phyloP scores from a whole-genome alignment of 768 basidiomycete genomes.

The Phaeolepiota aurea region DNA sequence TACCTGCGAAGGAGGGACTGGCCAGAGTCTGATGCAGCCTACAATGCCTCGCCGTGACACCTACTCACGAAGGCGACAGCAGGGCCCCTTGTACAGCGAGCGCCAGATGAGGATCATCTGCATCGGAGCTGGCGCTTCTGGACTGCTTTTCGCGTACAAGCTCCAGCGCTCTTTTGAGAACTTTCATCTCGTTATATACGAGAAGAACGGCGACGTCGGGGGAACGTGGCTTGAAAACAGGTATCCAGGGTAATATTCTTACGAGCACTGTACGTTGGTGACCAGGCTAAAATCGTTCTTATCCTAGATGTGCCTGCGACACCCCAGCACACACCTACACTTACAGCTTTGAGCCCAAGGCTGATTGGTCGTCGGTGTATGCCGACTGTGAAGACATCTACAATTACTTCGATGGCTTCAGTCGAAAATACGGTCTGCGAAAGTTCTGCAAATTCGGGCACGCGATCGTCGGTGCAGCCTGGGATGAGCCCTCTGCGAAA shows the following conservation, averaged over 20 bases:
- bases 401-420: slow-evolving; percentile 19
- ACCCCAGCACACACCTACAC: slow-evolving; percentile 22
- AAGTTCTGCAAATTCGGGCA: slow-evolving; percentile 22
- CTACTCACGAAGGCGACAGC: no score
- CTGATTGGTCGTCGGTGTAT: slow-evolving; percentile 23
- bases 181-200: slow-evolving; percentile 22
- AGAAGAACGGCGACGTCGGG: slow-evolving; percentile 21
- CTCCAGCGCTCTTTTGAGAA: slow-evolving; percentile 25
- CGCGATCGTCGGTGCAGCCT: slow-evolving; percentile 17
- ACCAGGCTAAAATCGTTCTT: neutral
- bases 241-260: slow-evolving; percentile 20
- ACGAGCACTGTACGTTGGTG: neutral
- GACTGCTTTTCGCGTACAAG: slow-evolving; percentile 22
- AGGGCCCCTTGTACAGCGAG: slow-evolving; percentile 18
- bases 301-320: slow-evolving; percentile 22
- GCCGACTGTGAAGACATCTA: slow-evolving; percentile 20
- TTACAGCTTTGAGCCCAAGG: slow-evolving; percentile 23
- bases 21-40: no score
- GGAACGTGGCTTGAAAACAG: slow-evolving; percentile 28
- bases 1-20: no score
- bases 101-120: slow-evolving; percentile 20
- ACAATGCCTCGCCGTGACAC: no score
- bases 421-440: slow-evolving; percentile 18
- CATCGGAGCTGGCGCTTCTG: slow-evolving; percentile 28
- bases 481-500: slow-evolving; percentile 16